Base-by-base conservation (phyloP, 306 rosid genomes). In the Fragaria vesca region DNA sequence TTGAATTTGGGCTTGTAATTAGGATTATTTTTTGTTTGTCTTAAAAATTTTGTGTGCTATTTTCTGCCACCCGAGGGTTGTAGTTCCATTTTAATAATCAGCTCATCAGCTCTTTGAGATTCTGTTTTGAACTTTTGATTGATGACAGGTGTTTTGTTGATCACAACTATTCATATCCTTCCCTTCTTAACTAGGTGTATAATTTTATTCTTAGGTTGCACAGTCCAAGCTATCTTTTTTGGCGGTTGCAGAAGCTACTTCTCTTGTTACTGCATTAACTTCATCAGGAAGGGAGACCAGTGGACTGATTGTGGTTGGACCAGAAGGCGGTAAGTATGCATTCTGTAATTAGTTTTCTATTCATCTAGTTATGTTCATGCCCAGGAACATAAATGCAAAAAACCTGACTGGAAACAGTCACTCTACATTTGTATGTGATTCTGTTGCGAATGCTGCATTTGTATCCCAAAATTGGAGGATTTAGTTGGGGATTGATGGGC, bases 261-360 rank as follows among this genome's bases (percentile, higher is more conserved):
- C 97, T 36, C 89, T 94, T 80, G 83, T 89, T 57, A 78, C 83
- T 82, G 90, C 87, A 43, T 86, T 94, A 87, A 63, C 82, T 28
- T 74, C 84, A 46, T 79, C 84, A 70, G 79, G 77, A 72, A 77
- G 65, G 47, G 88, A 89, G 80, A 71, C 86, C 42, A 72, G 87
- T 66, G 97, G 98, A 74, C 76, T 92, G 85, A 76, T 94, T 77
- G 81, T 94, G 73, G 67, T 92, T 43, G 98, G 98, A 83, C 97
- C 98, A 57, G 97, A 94, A 83, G 98, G 98, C 30, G 98, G 97
- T 94, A 73, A 80, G 88, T 88, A 48, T 75, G 36, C 79, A 28
- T 54, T 21, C 42, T 66, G 18, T 28, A 18, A 34, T 61, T 58
- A 26, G 72, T 34, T 74, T 51, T 69, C 16, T 42, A 50, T 48